Conservation (phyloP, 768 basidiomycete species). For the Kwoniella europaea region DNA sequence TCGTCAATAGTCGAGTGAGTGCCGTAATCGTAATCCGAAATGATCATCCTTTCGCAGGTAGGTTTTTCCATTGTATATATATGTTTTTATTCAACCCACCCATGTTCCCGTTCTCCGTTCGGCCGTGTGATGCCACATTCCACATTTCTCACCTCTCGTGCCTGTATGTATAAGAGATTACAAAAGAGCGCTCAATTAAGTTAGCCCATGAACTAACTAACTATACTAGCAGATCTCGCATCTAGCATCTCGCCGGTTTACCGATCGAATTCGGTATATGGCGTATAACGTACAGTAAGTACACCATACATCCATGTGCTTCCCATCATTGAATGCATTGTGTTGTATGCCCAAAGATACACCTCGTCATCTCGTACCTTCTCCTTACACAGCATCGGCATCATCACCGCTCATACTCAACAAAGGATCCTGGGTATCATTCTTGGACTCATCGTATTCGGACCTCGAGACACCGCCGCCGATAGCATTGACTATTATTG, state of each 20-base stretch:
- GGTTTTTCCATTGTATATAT: background rate
- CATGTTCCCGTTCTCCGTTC: background rate
- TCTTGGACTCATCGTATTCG: background rate
- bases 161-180: background rate
- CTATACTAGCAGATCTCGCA: too few relatives aligned
- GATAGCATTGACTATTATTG: background rate
- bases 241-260: too few relatives aligned
- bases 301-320: too few relatives aligned
- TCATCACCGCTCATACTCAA: background rate
- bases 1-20: background rate
- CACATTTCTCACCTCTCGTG: background rate
- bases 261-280: too few relatives aligned
- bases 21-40: background rate
- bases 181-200: too few relatives aligned
- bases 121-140: slow-evolving; percentile 4
- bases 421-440: background rate
- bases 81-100: background rate
- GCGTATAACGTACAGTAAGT: too few relatives aligned
- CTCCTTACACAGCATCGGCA: background rate
- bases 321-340: too few relatives aligned
- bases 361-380: background rate
- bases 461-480: background rate
- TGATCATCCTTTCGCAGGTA: background rate
- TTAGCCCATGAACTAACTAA: too few relatives aligned
- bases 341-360: too few relatives aligned